Base-by-base conservation (phyloP, 2,329 filamentous ascomycete genomes). In the Cladorrhinum sp. region DNA sequence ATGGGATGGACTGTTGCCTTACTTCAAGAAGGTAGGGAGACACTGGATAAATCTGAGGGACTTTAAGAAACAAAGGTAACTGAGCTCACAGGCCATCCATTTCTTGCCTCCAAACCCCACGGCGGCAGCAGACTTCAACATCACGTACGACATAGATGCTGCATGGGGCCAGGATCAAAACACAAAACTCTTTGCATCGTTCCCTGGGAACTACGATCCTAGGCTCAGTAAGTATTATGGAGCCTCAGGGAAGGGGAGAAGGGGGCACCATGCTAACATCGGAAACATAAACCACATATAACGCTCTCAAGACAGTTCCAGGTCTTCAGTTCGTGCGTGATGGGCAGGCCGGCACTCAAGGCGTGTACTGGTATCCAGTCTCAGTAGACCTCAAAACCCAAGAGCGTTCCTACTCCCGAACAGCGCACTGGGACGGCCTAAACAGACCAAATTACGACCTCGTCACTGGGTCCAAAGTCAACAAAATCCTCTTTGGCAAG, bases 361-460 rank as follows among this genome's bases (percentile, higher is more conserved):
- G 52, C 3, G 14, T 55, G 10, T 36, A 21, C 26, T 55, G 36
- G 20, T 36, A 21, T 33, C 52, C 21, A 21, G 23, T 33, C 9
- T 55, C 52, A 8, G 12, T 20, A 20, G 36, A 42, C 23, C 52
- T 26, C 20, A 20, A 55, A 12, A 55, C 52, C 10, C 28, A 33
- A 42, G 28, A 42, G 12, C 33, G 52, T 14, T 55, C 52, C 8
- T 55, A 55, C 21, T 39, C 52, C 30, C 52, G 52, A 3, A 55
- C 52, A 36, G 52, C 28, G 7, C 52, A 55, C 14, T 55, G 52
- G 52, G 52, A 55, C 23, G 33, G 52, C 23, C 52, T 59, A 5
- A 59, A 53, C 16, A 52, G 59, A 5, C 26, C 53, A 16, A 61
- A 61, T 42, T 57, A 57, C n/a, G 28, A 61, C 46, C 59, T 57